These are phyloP conservation scores for Candida quercuum DNA, from an alignment of 805 yeast genomes.

Conservation along the genomic window DNA sequence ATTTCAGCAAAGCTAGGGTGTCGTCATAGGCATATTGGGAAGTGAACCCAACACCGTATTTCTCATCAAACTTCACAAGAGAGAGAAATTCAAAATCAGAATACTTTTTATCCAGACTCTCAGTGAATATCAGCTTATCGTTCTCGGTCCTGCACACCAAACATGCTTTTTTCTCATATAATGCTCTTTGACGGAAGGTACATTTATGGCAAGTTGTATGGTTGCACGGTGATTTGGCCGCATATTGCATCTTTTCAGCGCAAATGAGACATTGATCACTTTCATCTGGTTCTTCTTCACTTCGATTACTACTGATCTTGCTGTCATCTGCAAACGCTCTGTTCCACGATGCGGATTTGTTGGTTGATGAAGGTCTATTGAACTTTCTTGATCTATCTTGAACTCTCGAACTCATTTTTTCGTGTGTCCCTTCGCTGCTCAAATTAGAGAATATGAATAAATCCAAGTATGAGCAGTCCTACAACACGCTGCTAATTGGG, in stretches of 20 bases:
- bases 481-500: too few species aligned
- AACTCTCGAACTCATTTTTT: constrained; percentile 3
- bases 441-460: too few species aligned
- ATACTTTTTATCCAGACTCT: constrained; percentile 32
- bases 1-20: constrained; percentile 47
- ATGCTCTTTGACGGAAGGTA: constrained; percentile 74
- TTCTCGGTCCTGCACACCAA: constrained; percentile 78
- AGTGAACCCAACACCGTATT: constrained; percentile 57
- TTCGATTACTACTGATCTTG: constrained; percentile 10
- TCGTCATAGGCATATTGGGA: constrained; percentile 39
- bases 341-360: constrained; percentile 13
- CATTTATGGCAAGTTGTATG: constrained; percentile 83
- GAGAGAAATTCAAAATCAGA: constrained; percentile 30
- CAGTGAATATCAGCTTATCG: constrained; percentile 52
- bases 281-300: constrained; percentile 31
- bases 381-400: constrained; percentile 2
- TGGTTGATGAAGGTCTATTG: not conserved
- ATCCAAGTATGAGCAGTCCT: too few species aligned
- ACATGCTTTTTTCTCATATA: constrained; percentile 71
- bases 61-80: constrained; percentile 33
- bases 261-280: constrained; percentile 70
- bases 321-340: constrained; percentile 10
- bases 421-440: too few species aligned
- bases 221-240: constrained; percentile 76
- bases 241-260: constrained; percentile 60